Base-by-base conservation (phyloP, 805 yeast genomes). In the Groenewaldozyma salmanticensis region DNA sequence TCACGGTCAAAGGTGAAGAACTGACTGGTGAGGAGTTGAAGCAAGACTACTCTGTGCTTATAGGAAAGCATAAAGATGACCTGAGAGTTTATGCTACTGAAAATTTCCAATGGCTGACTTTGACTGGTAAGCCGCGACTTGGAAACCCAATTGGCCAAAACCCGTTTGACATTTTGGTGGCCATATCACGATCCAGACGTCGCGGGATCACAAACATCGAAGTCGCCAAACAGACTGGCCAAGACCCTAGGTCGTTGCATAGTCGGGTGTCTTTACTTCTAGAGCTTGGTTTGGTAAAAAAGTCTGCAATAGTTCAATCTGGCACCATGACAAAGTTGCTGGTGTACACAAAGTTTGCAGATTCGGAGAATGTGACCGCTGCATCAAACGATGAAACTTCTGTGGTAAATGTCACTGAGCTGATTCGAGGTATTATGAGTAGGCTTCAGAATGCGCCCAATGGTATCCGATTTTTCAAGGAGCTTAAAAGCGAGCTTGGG, bases 191-290 rank as follows among this genome's bases (percentile, higher is more conserved):
- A 61, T 42, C 57, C 42, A 52, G 75, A 46, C 52, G 55, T 40
- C 44, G 48, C 6, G 71, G 71, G 4, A 37, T 62, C 2, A 55
- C 65, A 1, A 54, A 55, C 5, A 53, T 62, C 6, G 66, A 65
- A 13, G 52, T 59, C n/a, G 53, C 64, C 17, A 48, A 52, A 22
- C 38, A 43, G 17, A 62, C 68, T 0, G 62, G 63, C 15, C 71
- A 66, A 43, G 71, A 66, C 39, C 58, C 67, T 1, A 51, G 71
- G 17, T 63, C 68, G 2, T 40, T 66, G 4, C 58, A 53, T 40
- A 59, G 65, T 5, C 55, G 71, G 20, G 52, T 61, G 13, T 49
- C 48, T 4, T 22, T 43, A 4, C 56, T 66, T 5, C 46, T 50
- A 6, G 61, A 58, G 9, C 43, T 48, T n/a, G 65, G 64, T 2